Percentiles rank a stretch among this genome's conserved stretches.
These are phyloP conservation scores for Phytophthora megakarya DNA, from an alignment of 352 stramenopile genomes.

Conservation along the genomic window DNA sequence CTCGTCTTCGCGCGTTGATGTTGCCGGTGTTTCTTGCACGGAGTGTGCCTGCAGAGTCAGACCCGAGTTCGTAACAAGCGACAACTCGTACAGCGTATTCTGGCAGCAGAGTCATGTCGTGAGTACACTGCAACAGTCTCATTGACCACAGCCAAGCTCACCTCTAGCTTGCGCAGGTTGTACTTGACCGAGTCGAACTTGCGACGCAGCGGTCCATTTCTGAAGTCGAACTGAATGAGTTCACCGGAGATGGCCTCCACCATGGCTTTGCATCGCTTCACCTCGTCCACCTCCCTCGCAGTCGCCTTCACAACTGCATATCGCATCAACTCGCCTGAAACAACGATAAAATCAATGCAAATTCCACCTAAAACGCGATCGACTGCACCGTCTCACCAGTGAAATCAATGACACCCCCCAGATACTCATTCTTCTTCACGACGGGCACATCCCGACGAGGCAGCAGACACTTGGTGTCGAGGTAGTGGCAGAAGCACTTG, in stretches of 20 bases:
- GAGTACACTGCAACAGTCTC: not conserved
- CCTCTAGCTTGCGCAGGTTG: constrained; percentile 92
- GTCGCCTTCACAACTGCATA: constrained; percentile 91
- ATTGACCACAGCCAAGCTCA: constrained; percentile 19
- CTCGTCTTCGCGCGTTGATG: constrained; percentile 21
- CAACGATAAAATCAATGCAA: not conserved
- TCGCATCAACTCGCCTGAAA: constrained; percentile 85
- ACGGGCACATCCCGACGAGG: constrained; percentile 53
- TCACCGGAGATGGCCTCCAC: constrained; percentile 90
- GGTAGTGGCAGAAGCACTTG: constrained; percentile 91
- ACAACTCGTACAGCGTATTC: constrained; percentile 95
- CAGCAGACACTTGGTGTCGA: constrained; percentile 63
- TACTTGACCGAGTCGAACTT: constrained; percentile 97
- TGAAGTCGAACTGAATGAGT: constrained; percentile 94
- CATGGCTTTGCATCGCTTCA: constrained; percentile 83
- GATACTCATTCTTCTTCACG: constrained; percentile 90
- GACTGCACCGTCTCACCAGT: constrained; percentile 66
- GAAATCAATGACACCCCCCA: constrained; percentile 95
- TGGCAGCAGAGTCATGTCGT: constrained; percentile 19
- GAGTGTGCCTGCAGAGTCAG: constrained; percentile 54
- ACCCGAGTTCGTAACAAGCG: constrained; percentile 73
- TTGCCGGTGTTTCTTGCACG: constrained; percentile 36
- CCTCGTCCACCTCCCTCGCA: constrained; percentile 76
- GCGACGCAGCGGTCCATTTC: constrained; percentile 91
- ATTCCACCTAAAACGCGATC: not conserved